Evolutionary conservation across 208 protist species (phyloP).

Genomic region (Trypanosoma platydactyli): DNA sequence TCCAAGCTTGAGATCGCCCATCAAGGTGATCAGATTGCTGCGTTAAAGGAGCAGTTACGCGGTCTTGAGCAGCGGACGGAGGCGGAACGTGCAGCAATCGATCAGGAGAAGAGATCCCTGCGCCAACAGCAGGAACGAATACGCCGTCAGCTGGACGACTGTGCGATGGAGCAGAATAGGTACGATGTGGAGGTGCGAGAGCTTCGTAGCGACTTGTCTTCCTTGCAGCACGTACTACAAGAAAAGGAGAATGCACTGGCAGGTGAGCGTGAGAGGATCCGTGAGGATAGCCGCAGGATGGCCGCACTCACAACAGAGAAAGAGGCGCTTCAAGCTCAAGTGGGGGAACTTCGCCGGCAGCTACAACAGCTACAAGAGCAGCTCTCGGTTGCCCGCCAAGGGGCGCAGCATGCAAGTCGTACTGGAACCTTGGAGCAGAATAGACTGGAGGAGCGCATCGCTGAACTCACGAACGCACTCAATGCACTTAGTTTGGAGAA

Average conservation of each 20-base stretch:
- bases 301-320: slow-evolving; percentile 9
- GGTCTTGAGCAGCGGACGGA: slow-evolving; percentile 22
- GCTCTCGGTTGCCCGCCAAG: slow-evolving; percentile 36
- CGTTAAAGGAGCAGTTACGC: slow-evolving; percentile 23
- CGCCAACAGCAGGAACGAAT: slow-evolving; percentile 39
- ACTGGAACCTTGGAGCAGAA: slow-evolving; percentile 34
- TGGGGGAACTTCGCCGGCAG: slow-evolving; percentile 42
- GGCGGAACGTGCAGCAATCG: slow-evolving; percentile 20
- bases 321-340: slow-evolving; percentile 24
- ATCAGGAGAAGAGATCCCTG: slow-evolving; percentile 30
- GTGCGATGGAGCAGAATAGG: slow-evolving; percentile 36
- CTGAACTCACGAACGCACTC: slow-evolving; percentile 38
- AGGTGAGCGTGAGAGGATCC: slow-evolving; percentile 25
- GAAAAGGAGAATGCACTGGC: slow-evolving; percentile 37
- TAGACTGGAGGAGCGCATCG: slow-evolving; percentile 40
- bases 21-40: slow-evolving; percentile 23
- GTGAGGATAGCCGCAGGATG: slow-evolving; percentile 22
- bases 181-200: slow-evolving; percentile 69
- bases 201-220: slow-evolving; percentile 51
- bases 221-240: slow-evolving; percentile 43
- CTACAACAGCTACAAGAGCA: slow-evolving; percentile 32
- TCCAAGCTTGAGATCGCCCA: slow-evolving; percentile 25
- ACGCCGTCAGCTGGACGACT: slow-evolving; percentile 46
- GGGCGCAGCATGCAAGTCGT: slow-evolving; percentile 29
- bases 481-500: slow-evolving; percentile 32